Evolutionary conservation across 2,329 filamentous ascomycete genomes (phyloP), one percentile per base, ranked within the genome.

Genomic region (Colletotrichum sp.): DNA sequence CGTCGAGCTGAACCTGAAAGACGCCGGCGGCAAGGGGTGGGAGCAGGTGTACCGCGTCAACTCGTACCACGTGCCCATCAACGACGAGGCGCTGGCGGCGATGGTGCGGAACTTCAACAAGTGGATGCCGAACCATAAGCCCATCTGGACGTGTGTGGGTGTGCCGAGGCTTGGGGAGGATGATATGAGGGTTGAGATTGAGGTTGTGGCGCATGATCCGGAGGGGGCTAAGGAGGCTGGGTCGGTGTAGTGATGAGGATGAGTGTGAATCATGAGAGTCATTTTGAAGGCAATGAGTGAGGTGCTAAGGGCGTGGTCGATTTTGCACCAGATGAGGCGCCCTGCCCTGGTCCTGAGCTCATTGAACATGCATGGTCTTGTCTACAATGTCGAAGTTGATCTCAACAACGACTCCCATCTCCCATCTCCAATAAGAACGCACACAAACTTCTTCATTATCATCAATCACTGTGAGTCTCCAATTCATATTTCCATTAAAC

Each of bases 121-220:
- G 77, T 90, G 86, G 81, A 87, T 89, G 82, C 89, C 89, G 0
- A 79, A 88, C 36, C 89, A 92, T 78, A 79, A 86, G 74, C 90
- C 90, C 0, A 83, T 90, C 2, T 90, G 88, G 88, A 92, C 90
- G 0, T 85, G 82, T 72, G 82, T 92, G 16, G 90, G 88, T 0
- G 90, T 92, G 2, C 78, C 82, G 2, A 78, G 82, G 39, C 80
- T 93, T 8, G 90, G 83, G 0, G 81, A 85, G 72, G 85, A 86
- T 32, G 86, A 84, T 36, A 93, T 93, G 91, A 80, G 84, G 27
- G 86, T 93, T 5, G 91, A 93, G 82, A 89, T 93, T 80, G 91
- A 93, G 81, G 90, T 91, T 12, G 83, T 84, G 11, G 89, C 89
- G 1, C 82, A 88, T 81, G 86, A 85, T 74, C 80, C 78, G 1